phyloP scores from a whole-genome alignment of 345 rosid species.

The Bruguiera sexangula region DNA sequence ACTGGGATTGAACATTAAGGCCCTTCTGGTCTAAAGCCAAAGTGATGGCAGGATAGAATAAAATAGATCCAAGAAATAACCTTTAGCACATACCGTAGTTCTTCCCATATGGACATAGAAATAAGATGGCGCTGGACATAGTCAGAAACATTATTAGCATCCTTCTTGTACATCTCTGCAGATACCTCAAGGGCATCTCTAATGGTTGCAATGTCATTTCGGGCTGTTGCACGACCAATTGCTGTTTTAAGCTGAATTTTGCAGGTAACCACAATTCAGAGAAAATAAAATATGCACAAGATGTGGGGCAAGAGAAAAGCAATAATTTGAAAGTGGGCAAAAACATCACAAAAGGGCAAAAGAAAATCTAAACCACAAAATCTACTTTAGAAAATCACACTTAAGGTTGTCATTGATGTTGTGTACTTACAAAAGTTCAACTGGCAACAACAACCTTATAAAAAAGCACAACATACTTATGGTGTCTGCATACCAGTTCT shows the following conservation, averaged over 20 bases:
- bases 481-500: conserved; percentile 69
- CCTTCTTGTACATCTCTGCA: conserved; percentile 95
- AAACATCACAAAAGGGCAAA: not conserved
- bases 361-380: not conserved
- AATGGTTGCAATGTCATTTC: conserved; percentile 84
- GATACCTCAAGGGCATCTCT: conserved; percentile 97
- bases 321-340: not conserved
- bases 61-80: not conserved
- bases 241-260: conserved; percentile 88
- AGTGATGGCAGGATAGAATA: not conserved
- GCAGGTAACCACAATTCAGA: not conserved
- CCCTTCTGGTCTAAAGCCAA: not conserved
- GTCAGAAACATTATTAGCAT: conserved; percentile 84
- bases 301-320: not conserved
- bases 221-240: conserved; percentile 82
- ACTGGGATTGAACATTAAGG: no score
- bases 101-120: conserved; percentile 96
- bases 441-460: not conserved
- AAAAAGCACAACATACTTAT: not conserved
- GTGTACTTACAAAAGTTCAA: not conserved
- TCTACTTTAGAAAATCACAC: not conserved
- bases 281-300: not conserved
- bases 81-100: conserved; percentile 51
- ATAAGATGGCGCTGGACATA: conserved; percentile 91
- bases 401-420: not conserved